Evolutionary conservation across 257 asterid species (phyloP), one percentile per base, ranked within the genome.

Genomic region (Nicotiana attenuata): DNA sequence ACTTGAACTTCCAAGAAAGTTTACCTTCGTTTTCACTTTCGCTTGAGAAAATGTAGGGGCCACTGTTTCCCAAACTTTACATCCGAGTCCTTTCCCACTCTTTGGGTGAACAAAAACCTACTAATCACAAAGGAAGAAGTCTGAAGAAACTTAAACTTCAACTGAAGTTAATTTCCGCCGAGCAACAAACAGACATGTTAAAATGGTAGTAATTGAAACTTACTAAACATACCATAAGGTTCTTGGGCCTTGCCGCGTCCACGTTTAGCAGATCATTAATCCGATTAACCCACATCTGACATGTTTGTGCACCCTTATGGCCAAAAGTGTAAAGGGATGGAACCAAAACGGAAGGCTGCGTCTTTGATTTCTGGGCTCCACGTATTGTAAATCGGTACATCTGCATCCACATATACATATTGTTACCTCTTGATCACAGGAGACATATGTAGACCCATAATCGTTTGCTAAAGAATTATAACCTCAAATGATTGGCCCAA

Each of bases 31-130:
- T 85, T 86, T 93, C 85, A 96, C 95, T 85, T 91, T 90, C 71
- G 98, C 99, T 80, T 87, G 94, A 84, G 88, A 89, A 89, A 96
- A 96, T 76, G 93, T 86, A n/a, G 95, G 99, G 85, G 93, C 92
- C 84, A 96, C 94, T 11, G 89, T 84, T 83, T 94, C 97, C 99
- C 99, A 96, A 82, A 89, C 86, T 80, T 85, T 89, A 81, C 92
- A 83, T 78, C 98, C 98, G 52, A 92, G 90, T 82, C 93, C 94
- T 88, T 96, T 94, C 82, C 98, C 99, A 87, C 99, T 94, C 90
- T 83, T 88, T 84, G 99, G 99, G 85, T 96, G 90, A 82, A 96
- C 92, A 82, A 96, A 90, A 85, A 96, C 98, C 99, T 96, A 87
- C 89, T 85, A 83, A 80, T 86, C 84, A 86, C 85, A 85, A 81